Base-by-base conservation (phyloP, 768 basidiomycete species). In the Naganishia onofrii region DNA sequence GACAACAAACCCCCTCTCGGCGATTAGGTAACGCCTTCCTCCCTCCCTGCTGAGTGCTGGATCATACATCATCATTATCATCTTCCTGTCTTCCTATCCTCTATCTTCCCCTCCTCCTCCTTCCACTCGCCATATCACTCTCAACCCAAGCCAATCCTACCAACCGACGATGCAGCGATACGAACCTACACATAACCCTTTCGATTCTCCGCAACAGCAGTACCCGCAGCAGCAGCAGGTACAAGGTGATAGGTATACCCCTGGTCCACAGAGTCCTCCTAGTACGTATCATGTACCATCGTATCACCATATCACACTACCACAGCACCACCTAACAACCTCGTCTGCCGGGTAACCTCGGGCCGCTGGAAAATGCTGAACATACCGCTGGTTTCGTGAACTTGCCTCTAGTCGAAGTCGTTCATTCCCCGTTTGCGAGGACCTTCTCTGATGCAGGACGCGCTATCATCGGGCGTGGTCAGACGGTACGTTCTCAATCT, bases 371-470 rank as follows among this genome's bases (percentile, higher is more conserved):
- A n/a, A n/a, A n/a, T n/a, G n/a, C n/a, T n/a, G n/a, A n/a, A n/a
- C n/a, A n/a, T n/a, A n/a, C n/a, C n/a, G n/a, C n/a, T n/a, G n/a
- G n/a, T n/a, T n/a, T n/a, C n/a, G n/a, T n/a, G n/a, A n/a, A n/a
- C n/a, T n/a, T n/a, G n/a, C n/a, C n/a, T n/a, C 12, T 36, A 77
- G 79, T 79, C 68, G 75, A 79, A 66, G 77, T 79, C 53, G 76
- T 75, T 5, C 79, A 80, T 60, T 80, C 79, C 3, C 80, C 80
- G n/a, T 81, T 81, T 67, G 77, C 76, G 8, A 69, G 80, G 31
- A 76, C 77, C 15, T 81, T 79, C 67, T 75, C 74, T 8, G 80
- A 81, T 46, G 76, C 77, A 73, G 78, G 77, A 28, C 60, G 76
- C 31, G 72, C 79, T 54, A 75, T 76, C n/a, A 76, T 76, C 13